Evolutionary conservation across 805 yeast species (phyloP).

Genomic region (Ogataea pignaliae): DNA sequence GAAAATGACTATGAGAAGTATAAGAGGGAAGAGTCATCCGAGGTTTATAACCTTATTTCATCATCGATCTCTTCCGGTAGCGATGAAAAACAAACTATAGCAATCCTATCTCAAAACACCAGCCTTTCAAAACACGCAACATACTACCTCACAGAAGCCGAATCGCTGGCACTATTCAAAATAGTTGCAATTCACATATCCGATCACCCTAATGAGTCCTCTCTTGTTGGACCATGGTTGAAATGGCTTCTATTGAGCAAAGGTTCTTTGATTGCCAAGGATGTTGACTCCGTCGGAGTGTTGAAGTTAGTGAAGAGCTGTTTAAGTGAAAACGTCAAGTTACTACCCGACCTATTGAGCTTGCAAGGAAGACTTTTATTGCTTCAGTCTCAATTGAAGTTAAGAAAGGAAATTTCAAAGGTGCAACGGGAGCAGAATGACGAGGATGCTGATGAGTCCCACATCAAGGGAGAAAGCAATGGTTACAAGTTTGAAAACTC

Average conservation of each 20-base stretch:
- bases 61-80: constrained; percentile 16
- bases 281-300: constrained; percentile 48
- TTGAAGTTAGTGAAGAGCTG: constrained; percentile 55
- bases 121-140: constrained; percentile 52
- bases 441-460: constrained; percentile 28
- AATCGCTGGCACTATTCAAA: constrained; percentile 42
- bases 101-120: constrained; percentile 24
- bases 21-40: constrained; percentile 21
- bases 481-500: constrained; percentile 22
- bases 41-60: constrained; percentile 18
- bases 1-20: no score
- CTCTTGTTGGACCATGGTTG: constrained; percentile 57
- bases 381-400: constrained; percentile 66
- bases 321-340: constrained; percentile 49
- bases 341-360: constrained; percentile 64
- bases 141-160: constrained; percentile 44
- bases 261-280: constrained; percentile 57
- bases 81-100: constrained; percentile 15
- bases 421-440: constrained; percentile 26
- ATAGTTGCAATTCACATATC: constrained; percentile 43
- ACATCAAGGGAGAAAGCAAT: constrained; percentile 23
- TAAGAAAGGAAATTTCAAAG: constrained; percentile 48
- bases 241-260: constrained; percentile 73
- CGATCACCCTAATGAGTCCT: constrained; percentile 46
- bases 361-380: constrained; percentile 84